Conservation (phyloP, 2,329 filamentous ascomycete species). For the Paracorniculantispora psalliotae region DNA sequence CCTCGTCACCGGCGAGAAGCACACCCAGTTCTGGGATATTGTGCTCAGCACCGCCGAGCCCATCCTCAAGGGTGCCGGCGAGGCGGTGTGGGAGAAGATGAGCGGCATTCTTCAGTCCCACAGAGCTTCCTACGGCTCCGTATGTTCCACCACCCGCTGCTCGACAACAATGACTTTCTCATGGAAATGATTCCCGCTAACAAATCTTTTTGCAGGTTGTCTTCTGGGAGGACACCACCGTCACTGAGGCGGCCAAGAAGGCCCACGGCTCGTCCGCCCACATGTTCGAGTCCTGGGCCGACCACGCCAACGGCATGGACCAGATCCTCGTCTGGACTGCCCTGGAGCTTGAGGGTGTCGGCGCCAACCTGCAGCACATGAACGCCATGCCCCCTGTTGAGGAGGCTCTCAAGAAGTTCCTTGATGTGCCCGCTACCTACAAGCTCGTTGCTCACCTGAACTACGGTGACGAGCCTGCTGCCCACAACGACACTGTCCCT, state of each 20-base stretch:
- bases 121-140: slow-evolving; percentile 13
- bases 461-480: slow-evolving; percentile 62
- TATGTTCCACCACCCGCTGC: slow-evolving; percentile 19
- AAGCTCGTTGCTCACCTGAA: slow-evolving; percentile 78
- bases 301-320: slow-evolving; percentile 72
- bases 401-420: slow-evolving; percentile 40
- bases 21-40: slow-evolving; percentile 83
- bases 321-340: slow-evolving; percentile 78
- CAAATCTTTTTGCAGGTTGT: slow-evolving; percentile 64
- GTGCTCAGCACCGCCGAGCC: slow-evolving; percentile 59
- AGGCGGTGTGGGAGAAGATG: slow-evolving; percentile 6
- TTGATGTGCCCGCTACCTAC: slow-evolving; percentile 66
- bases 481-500: slow-evolving; percentile 54
- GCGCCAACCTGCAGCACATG: slow-evolving; percentile 90
- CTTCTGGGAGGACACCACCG: slow-evolving; percentile 76
- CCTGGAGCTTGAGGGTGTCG: slow-evolving; percentile 77
- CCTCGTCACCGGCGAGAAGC: slow-evolving; percentile 74
- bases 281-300: slow-evolving; percentile 71
- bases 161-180: too few relatives aligned
- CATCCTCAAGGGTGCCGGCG: slow-evolving; percentile 6
- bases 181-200: slow-evolving; percentile 44
- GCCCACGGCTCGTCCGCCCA: slow-evolving; percentile 71
- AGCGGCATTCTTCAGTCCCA: slow-evolving; percentile 23
- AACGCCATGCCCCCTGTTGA: slow-evolving; percentile 62
- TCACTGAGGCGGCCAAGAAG: slow-evolving; percentile 61